Percentiles rank a stretch among this genome's conserved stretches.
Evolutionary conservation across 768 basidiomycete genomes (phyloP).

Genomic region (Pleurotus tuber-regium): DNA sequence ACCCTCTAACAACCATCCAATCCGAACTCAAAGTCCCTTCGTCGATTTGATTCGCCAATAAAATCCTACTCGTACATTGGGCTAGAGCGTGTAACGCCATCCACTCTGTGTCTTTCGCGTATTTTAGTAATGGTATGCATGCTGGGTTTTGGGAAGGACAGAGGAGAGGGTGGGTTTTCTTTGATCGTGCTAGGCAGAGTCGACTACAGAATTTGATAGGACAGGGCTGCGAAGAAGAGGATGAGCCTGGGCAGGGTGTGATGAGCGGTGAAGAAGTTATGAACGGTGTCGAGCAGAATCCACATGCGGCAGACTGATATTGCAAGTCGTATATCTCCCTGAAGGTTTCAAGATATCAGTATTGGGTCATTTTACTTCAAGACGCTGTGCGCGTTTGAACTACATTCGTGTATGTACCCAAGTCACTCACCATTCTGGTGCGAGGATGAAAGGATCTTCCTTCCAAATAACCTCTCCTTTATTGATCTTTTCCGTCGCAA

Average conservation of each 20-base stretch:
- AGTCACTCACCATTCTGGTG: constrained; percentile 83
- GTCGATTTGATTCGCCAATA: constrained; percentile 50
- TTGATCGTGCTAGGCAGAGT: constrained; percentile 67
- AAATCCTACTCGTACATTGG: constrained; percentile 60
- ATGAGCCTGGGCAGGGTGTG: constrained; percentile 50
- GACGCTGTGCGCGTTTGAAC: too few relatives aligned
- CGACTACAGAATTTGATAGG: constrained; percentile 77
- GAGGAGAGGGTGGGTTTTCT: constrained; percentile 63
- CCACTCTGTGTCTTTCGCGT: constrained; percentile 62
- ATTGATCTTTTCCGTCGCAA: constrained; percentile 63
- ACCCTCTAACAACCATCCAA: constrained; percentile 52
- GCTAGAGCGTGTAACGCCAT: constrained; percentile 74
- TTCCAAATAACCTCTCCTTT: constrained; percentile 81
- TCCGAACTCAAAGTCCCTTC: constrained; percentile 43
- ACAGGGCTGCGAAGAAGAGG: constrained; percentile 41
- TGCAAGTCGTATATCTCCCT: constrained; percentile 83
- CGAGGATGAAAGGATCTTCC: constrained; percentile 77
- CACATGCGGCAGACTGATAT: constrained; percentile 57
- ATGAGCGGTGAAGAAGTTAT: constrained; percentile 40
- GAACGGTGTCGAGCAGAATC: constrained; percentile 70
- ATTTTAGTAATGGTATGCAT: constrained; percentile 54
- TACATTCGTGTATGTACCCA: too few relatives aligned
- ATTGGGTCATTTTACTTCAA: too few relatives aligned
- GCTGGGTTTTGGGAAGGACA: constrained; percentile 77
- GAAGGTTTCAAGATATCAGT: neutral